Percentiles rank a stretch among this genome's conserved stretches.
phyloP scores from a whole-genome alignment of 306 rosid genomes.

The Cucurbita maxima region DNA sequence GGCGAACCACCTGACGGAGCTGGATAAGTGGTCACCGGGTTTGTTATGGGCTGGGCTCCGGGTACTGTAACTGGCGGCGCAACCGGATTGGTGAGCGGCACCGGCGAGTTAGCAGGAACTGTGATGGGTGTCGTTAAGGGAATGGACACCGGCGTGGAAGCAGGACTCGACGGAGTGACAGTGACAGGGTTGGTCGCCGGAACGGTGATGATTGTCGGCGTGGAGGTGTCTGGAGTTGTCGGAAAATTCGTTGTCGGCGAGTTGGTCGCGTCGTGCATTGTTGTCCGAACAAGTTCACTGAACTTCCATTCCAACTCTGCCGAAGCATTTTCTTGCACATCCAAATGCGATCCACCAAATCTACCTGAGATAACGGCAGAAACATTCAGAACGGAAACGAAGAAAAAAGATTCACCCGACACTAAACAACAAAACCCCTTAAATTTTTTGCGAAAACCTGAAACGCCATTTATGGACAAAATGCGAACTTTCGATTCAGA shows the following conservation, averaged over 20 bases:
- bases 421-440: neutral
- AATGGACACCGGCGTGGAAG: constrained; percentile 25
- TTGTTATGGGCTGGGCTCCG: constrained; percentile 37
- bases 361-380: constrained; percentile 20
- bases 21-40: constrained; percentile 61
- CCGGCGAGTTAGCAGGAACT: constrained; percentile 26
- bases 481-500: neutral
- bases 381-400: constrained; percentile 11
- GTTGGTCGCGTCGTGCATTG: constrained; percentile 16
- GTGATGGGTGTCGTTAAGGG: constrained; percentile 60
- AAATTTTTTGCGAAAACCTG: neutral
- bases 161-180: constrained; percentile 39
- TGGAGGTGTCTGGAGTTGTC: constrained; percentile 30
- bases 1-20: constrained; percentile 45
- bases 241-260: constrained; percentile 35
- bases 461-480: neutral
- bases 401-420: too few relatives aligned
- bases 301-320: constrained; percentile 27
- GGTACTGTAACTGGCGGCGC: constrained; percentile 28
- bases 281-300: constrained; percentile 16
- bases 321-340: constrained; percentile 30
- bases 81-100: constrained; percentile 24
- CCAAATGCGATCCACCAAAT: constrained; percentile 34
- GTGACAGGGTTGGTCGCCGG: constrained; percentile 60
- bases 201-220: constrained; percentile 60